These are phyloP conservation scores for Dictyostelium discoideum DNA, from an alignment of 78 protist genomes.

Conservation along the genomic window DNA sequence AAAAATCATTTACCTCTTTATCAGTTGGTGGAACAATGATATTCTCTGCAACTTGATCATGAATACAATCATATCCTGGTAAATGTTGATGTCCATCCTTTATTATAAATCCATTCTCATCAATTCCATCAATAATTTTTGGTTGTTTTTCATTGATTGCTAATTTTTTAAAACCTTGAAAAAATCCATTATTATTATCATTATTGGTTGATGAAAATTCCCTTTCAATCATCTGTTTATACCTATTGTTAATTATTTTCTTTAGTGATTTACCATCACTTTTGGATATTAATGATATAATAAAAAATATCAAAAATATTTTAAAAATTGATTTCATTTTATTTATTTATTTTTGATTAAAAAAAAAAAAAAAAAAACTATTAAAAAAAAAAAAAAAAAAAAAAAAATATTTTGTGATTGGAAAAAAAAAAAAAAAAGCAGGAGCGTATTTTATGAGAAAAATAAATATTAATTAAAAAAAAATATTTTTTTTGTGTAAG, in stretches of 20 bases:
- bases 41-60: background rate
- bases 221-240: background rate
- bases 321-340: background rate
- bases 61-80: conserved; percentile 2
- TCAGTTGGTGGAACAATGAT: background rate
- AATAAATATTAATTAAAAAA: no score
- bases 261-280: background rate
- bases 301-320: background rate
- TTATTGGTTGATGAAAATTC: background rate
- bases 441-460: background rate
- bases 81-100: background rate
- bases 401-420: background rate
- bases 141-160: background rate
- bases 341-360: background rate
- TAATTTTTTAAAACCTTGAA: background rate
- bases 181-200: no score
- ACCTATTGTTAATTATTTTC: background rate
- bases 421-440: background rate
- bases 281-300: background rate
- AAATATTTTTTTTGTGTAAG: no score
- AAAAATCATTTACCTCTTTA: background rate
- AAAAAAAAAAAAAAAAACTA: background rate
- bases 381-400: no score
- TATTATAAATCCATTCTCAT: background rate
- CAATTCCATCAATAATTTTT: background rate